phyloP scores from a whole-genome alignment of 2,329 filamentous ascomycete species.

The Stachybotrys elegans region DNA sequence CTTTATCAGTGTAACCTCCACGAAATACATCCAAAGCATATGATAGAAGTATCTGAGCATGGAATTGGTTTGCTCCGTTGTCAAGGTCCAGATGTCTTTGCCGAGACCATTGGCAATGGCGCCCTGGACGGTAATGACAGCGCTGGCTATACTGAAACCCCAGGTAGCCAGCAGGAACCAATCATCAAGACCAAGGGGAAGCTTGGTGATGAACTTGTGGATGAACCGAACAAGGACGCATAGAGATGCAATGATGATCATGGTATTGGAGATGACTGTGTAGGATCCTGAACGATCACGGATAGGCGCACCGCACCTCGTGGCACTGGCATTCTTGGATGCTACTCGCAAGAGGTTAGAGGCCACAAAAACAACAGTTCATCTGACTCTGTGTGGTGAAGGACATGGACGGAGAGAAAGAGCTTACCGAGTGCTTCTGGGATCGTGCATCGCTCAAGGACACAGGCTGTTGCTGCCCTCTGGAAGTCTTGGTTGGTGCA shows the following conservation, averaged over 20 bases:
- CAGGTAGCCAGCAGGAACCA: slow-evolving; percentile 15
- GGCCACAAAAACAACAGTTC: not conserved
- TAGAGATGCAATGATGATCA: slow-evolving; percentile 23
- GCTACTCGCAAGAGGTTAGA: no score
- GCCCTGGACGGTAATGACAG: slow-evolving; percentile 13
- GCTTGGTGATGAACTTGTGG: slow-evolving; percentile 19
- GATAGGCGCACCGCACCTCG: slow-evolving; percentile 6
- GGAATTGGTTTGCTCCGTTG: not conserved
- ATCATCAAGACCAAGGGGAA: slow-evolving; percentile 22
- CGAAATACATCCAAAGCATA: slow-evolving; percentile 30
- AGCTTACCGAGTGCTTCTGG: not conserved
- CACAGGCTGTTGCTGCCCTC: not conserved
- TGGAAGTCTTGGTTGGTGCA: not conserved
- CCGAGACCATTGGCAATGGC: slow-evolving; percentile 18
- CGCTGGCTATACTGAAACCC: slow-evolving; percentile 12
- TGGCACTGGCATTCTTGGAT: slow-evolving; percentile 8
- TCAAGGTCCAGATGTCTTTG: slow-evolving; percentile 23
- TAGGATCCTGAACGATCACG: slow-evolving; percentile 8
- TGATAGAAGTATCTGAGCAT: slow-evolving; percentile 21
- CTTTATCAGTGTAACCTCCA: slow-evolving; percentile 29
- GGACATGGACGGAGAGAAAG: not conserved
- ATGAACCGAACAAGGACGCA: slow-evolving; percentile 27
- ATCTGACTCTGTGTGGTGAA: not conserved
- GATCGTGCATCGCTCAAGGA: not conserved
- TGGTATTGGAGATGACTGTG: slow-evolving; percentile 9